Evolutionary conservation across 805 yeast genomes (phyloP).

Genomic region (Saccharomyces paradoxus): DNA sequence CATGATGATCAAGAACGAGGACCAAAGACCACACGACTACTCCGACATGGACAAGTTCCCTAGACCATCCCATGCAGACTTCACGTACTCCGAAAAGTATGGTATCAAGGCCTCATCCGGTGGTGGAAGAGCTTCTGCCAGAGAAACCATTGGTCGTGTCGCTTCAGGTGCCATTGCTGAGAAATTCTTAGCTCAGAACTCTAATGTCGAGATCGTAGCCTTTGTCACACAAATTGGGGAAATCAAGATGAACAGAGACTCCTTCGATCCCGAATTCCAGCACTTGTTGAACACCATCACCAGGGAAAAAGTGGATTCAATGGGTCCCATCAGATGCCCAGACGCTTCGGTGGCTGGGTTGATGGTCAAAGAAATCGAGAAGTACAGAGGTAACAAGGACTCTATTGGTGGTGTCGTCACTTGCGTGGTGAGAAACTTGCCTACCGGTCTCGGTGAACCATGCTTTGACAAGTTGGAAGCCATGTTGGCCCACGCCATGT

Average conservation of each 20-base stretch:
- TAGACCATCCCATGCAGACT: conserved; percentile 97
- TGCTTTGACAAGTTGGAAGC: conserved; percentile 96
- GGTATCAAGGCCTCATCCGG: conserved; percentile 92
- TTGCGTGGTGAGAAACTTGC: conserved; percentile 89
- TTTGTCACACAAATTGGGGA: conserved; percentile 91
- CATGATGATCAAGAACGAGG: conserved; percentile 87
- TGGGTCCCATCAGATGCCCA: conserved; percentile 93
- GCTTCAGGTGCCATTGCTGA: conserved; percentile 99
- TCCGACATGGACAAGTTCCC: conserved; percentile 92
- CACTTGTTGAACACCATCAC: conserved; percentile 66
- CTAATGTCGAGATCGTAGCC: conserved; percentile 88
- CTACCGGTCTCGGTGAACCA: conserved; percentile 96
- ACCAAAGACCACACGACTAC: conserved; percentile 95
- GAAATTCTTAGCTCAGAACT: conserved; percentile 67
- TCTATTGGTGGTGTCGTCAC: conserved; percentile 98
- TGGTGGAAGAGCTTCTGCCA: conserved; percentile 94
- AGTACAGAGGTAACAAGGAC: conserved; percentile 77
- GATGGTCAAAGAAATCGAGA: conserved; percentile 83
- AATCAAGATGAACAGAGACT: conserved; percentile 66
- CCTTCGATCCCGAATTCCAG: conserved; percentile 56
- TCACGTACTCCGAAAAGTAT: conserved; percentile 83
- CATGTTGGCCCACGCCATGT: conserved; percentile 91
- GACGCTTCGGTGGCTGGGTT: conserved; percentile 58
- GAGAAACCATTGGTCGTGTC: conserved; percentile 97
- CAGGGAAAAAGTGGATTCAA: conserved; percentile 77